These are phyloP conservation scores for Panicum virgatum DNA, from an alignment of 202 grass and related monocot species.

Conservation along the genomic window DNA sequence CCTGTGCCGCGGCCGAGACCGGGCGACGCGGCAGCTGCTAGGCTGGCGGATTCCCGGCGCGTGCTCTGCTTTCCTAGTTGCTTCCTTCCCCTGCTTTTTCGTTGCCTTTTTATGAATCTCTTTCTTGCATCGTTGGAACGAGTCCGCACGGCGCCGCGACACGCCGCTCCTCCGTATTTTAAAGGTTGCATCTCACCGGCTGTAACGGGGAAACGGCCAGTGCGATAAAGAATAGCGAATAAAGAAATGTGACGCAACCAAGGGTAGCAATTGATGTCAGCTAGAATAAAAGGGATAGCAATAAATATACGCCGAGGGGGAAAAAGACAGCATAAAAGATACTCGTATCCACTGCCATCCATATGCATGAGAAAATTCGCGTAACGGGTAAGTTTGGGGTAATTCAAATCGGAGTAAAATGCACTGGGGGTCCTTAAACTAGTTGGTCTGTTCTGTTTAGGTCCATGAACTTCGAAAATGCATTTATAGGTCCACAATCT, in stretches of 20 bases:
- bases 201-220: background rate
- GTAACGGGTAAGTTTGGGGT: too few relatives aligned
- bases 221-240: background rate
- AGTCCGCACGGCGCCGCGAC: slow-evolving; percentile 1
- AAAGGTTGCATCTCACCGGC: background rate
- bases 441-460: too few relatives aligned
- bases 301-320: background rate
- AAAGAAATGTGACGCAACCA: background rate
- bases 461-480: too few relatives aligned
- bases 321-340: background rate
- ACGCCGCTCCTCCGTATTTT: background rate
- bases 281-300: background rate
- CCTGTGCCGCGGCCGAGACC: background rate
- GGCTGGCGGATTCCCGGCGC: background rate
- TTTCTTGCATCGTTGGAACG: background rate
- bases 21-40: background rate
- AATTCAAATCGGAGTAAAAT: too few relatives aligned
- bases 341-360: too few relatives aligned
- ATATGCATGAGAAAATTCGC: too few relatives aligned
- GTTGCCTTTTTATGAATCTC: background rate
- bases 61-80: slow-evolving; percentile 4
- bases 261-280: background rate
- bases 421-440: too few relatives aligned
- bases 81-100: background rate
- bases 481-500: too few relatives aligned